Base-by-base conservation (phyloP, 2,329 filamentous ascomycete genomes). In the Niveomyces coronatus region DNA sequence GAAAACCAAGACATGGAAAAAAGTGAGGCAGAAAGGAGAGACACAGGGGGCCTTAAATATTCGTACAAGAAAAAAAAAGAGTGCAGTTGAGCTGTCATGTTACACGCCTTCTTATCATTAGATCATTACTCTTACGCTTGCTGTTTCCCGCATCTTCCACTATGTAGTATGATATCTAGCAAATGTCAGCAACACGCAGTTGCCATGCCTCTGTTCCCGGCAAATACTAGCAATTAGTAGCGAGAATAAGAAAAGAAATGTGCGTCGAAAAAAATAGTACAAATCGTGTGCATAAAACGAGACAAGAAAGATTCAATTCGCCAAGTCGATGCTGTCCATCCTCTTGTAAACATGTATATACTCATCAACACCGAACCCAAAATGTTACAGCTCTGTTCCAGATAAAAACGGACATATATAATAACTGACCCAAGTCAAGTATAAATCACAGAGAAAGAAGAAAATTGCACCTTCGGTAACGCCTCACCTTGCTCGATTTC, bases 281-380 rank as follows among this genome's bases (percentile, higher is more conserved):
- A n/a, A 24, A 24, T 7, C 22, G 22, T 24, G 22, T 11, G 7
- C 23, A 9, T 28, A 11, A 32, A 39, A 6, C 11, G n/a, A 9
- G 20, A 35, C 15, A 7, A 6, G 7, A 32, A 26, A 19, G 30
- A 15, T 20, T 19, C 30, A 32, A 40, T 15, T 15, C 19, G 34
- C 19, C 16, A 17, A 23, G 8, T 31, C 31, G 35, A 31, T 31
- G 26, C 31, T 40, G 37, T 31, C 35, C n/a, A 19, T 14, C n/a
- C 8, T 35, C 37, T 15, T 40, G 26, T 17, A 27, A 31, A 16
- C 9, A 16, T 23, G 31, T 8, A n/a, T 28, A 24, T 18, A 29
- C 31, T 35, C 31, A 26, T 31, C 30, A 40, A 33, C 27, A 13
- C 26, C 23, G 31, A 31, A 22, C 9, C 24, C 16, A 3, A 4